phyloP scores from a whole-genome alignment of 2,329 filamentous ascomycete genomes.

The Aspergillus costaricaensis region DNA sequence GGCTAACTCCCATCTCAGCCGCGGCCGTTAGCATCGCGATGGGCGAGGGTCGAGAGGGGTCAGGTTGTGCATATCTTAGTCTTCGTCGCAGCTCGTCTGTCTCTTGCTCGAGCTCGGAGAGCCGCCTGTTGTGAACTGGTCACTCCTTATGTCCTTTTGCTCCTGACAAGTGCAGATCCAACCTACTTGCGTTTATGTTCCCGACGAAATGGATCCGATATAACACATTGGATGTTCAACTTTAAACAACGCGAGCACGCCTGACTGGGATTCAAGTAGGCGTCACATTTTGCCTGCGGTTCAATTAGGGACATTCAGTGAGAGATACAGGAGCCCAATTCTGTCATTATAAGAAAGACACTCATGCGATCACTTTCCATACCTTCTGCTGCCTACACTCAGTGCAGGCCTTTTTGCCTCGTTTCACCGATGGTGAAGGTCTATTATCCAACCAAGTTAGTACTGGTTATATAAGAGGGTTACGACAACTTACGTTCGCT shows the following conservation, averaged over 20 bases:
- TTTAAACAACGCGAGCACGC: conserved; percentile 44
- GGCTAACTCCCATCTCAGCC: conserved; percentile 33
- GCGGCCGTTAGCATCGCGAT: conserved; percentile 34
- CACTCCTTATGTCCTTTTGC: background rate
- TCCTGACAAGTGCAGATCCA: background rate
- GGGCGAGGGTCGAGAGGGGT: conserved; percentile 24
- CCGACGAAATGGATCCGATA: conserved; percentile 47
- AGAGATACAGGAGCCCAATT: background rate
- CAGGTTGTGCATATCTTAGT: conserved; percentile 31
- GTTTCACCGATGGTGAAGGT: conserved; percentile 23
- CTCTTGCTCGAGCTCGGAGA: conserved; percentile 43
- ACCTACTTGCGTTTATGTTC: conserved; percentile 46
- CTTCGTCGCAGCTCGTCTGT: conserved; percentile 39
- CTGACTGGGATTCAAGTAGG: conserved; percentile 35
- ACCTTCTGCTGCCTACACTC: conserved; percentile 50
- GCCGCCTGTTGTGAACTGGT: conserved; percentile 26
- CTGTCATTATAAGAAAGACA: background rate
- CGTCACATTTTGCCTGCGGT: conserved; percentile 42
- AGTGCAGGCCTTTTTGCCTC: conserved; percentile 46
- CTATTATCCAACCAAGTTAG: conserved; percentile 9
- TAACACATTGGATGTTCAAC: conserved; percentile 37
- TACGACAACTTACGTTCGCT: background rate
- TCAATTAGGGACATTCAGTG: background rate
- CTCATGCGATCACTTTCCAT: background rate
- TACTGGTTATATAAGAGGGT: background rate